Percentiles rank a stretch among this genome's conserved stretches.
phyloP scores from a whole-genome alignment of 2,329 filamentous ascomycete species.

The Aspergillus neoniger region DNA sequence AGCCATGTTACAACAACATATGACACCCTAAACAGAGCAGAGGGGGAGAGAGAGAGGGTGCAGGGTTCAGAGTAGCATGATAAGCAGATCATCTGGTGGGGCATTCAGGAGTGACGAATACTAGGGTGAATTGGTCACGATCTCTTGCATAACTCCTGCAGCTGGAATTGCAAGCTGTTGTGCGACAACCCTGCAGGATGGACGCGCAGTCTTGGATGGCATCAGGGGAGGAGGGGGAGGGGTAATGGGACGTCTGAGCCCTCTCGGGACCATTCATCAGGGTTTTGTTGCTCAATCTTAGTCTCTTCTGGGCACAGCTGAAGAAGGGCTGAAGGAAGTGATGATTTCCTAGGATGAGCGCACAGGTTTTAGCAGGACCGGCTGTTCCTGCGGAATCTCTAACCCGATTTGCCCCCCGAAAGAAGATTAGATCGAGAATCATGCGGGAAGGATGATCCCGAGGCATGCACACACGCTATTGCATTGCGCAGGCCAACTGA shows the following conservation, averaged over 20 bases:
- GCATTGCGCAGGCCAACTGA: neutral
- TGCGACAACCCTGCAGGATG: constrained; percentile 1
- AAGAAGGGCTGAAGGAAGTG: neutral
- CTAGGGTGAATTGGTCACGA: constrained; percentile 11
- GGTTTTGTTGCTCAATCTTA: neutral
- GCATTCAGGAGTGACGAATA: constrained; percentile 7
- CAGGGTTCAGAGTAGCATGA: constrained; percentile 9
- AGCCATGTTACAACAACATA: constrained; percentile 3
- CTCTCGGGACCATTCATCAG: neutral
- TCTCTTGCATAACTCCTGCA: constrained; percentile 9
- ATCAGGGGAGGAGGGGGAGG: neutral
- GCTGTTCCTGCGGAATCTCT: neutral
- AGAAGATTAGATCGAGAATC: constrained; percentile 12
- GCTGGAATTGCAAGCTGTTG: constrained; percentile 8
- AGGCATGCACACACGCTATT: constrained; percentile 4
- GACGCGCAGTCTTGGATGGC: neutral
- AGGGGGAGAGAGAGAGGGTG: neutral
- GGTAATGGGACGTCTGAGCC: neutral
- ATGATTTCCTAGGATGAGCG: neutral
- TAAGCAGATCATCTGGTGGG: constrained; percentile 12
- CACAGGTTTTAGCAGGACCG: neutral
- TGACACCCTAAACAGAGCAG: constrained; percentile 1
- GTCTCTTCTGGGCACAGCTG: neutral
- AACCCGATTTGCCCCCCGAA: neutral
- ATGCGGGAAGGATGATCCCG: constrained; percentile 15